Percentiles rank a stretch among this genome's conserved stretches.
Evolutionary conservation across 2,329 filamentous ascomycete species (phyloP).

Genomic region (Microascus cirrosus): DNA sequence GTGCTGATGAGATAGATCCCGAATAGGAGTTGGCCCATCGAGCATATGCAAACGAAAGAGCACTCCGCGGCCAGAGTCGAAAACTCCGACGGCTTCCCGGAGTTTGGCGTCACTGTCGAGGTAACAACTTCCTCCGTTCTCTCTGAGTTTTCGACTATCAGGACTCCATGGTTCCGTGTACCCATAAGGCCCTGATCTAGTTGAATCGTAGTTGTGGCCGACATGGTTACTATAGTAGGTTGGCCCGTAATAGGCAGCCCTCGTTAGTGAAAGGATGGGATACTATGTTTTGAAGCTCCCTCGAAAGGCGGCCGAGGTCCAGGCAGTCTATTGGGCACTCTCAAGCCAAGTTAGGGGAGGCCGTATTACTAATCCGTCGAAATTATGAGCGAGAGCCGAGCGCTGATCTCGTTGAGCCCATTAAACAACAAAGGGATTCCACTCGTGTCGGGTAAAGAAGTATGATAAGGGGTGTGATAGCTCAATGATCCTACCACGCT

Average conservation of each 20-base stretch:
- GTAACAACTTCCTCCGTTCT: not conserved
- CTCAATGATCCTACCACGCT: too few relatives aligned
- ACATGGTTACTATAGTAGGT: not conserved
- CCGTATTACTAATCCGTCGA: too few relatives aligned
- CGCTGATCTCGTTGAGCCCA: too few relatives aligned
- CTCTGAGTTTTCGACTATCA: not conserved
- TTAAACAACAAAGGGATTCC: too few relatives aligned
- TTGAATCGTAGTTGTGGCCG: not conserved
- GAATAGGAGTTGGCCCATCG: not conserved
- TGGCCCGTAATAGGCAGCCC: not conserved
- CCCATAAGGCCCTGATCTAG: not conserved
- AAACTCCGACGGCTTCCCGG: not conserved
- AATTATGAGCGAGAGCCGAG: too few relatives aligned
- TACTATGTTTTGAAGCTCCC: too few relatives aligned
- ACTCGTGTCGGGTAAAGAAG: too few relatives aligned
- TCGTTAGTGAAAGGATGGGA: not conserved
- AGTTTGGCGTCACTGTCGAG: not conserved
- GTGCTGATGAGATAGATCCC: not conserved
- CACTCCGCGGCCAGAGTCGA: not conserved
- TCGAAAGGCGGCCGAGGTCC: too few relatives aligned
- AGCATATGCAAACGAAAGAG: not conserved
- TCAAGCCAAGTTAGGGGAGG: too few relatives aligned
- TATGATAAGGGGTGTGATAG: too few relatives aligned
- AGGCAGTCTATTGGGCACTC: too few relatives aligned
- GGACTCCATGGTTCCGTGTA: not conserved